phyloP scores from a whole-genome alignment of 139 green algal genomes.

The Chlorella sp. region DNA sequence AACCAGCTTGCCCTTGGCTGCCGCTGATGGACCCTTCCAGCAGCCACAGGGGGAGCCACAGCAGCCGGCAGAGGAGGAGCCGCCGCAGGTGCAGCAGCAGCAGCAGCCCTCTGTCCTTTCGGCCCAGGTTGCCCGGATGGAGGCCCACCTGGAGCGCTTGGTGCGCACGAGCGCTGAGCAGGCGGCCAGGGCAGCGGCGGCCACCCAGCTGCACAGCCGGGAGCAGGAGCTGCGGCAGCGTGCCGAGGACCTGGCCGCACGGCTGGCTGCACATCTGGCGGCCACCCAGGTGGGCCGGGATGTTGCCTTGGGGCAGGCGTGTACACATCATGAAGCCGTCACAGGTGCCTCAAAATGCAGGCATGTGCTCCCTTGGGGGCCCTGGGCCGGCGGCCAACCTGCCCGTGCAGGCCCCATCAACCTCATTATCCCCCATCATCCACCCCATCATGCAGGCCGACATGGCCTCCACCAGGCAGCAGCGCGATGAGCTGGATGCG shows the following conservation, averaged over 20 bases:
- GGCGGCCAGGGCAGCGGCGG: not conserved
- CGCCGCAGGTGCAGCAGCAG: not conserved
- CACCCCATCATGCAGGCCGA: conserved; percentile 16
- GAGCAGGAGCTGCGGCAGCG: conserved; percentile 18
- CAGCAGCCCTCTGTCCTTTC: not conserved
- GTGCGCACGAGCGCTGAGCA: not conserved
- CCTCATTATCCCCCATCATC: too few species aligned
- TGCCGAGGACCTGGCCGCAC: not conserved
- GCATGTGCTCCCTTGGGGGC: too few species aligned
- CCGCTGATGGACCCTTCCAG: not conserved
- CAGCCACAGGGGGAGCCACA: not conserved
- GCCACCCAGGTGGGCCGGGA: conserved; percentile 13
- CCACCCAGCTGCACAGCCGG: not conserved
- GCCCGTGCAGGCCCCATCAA: too few species aligned
- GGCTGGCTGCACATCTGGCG: not conserved
- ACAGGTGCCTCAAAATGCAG: too few species aligned
- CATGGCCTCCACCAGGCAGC: not conserved
- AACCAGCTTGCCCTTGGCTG: not conserved
- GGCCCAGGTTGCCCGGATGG: conserved; percentile 23
- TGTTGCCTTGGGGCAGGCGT: too few species aligned
- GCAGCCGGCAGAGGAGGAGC: not conserved
- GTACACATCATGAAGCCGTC: too few species aligned
- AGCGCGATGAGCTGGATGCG: conserved; percentile 2
- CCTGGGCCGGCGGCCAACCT: too few species aligned
- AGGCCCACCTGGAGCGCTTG: not conserved